These are phyloP conservation scores for Chionographis japonica DNA, from an alignment of 106 monocot genomes.

Conservation along the genomic window DNA sequence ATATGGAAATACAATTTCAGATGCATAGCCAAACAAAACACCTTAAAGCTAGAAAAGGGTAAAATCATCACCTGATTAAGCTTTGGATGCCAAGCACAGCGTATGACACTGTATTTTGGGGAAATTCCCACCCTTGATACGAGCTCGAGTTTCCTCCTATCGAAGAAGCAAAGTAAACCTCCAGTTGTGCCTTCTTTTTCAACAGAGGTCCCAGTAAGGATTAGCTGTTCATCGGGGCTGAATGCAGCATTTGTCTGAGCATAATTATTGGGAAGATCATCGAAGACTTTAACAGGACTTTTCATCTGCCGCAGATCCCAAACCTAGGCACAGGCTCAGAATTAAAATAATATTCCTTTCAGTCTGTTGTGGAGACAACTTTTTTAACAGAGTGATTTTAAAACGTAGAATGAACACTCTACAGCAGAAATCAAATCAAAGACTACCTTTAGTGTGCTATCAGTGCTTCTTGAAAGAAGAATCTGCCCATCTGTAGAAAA, in stretches of 20 bases:
- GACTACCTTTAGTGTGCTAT: conserved; percentile 80
- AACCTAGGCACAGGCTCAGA: conserved; percentile 32
- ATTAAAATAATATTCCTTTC: not conserved
- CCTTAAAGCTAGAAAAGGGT: not conserved
- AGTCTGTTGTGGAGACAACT: not conserved
- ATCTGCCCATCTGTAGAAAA: conserved; percentile 77
- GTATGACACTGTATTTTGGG: conserved; percentile 65
- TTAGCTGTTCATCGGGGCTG: conserved; percentile 91
- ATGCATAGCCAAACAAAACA: not conserved
- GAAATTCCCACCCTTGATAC: conserved; percentile 81
- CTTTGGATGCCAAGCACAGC: conserved; percentile 93
- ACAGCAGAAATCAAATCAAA: not conserved
- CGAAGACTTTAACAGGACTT: conserved; percentile 71
- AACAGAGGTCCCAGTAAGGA: conserved; percentile 90
- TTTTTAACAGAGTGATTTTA: not conserved
- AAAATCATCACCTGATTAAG: conserved; percentile 54
- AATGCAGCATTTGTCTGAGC: conserved; percentile 91
- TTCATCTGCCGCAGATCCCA: conserved; percentile 93
- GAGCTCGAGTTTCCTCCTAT: conserved; percentile 90
- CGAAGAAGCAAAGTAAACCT: conserved; percentile 79
- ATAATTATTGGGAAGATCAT: conserved; percentile 83
- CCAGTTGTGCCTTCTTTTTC: conserved; percentile 73
- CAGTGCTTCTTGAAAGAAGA: conserved; percentile 91
- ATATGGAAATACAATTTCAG: not conserved
- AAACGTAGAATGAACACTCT: not conserved